Evolutionary conservation across 495 filamentous ascomycete species (phyloP).

Genomic region (Penicillium samsonianum): DNA sequence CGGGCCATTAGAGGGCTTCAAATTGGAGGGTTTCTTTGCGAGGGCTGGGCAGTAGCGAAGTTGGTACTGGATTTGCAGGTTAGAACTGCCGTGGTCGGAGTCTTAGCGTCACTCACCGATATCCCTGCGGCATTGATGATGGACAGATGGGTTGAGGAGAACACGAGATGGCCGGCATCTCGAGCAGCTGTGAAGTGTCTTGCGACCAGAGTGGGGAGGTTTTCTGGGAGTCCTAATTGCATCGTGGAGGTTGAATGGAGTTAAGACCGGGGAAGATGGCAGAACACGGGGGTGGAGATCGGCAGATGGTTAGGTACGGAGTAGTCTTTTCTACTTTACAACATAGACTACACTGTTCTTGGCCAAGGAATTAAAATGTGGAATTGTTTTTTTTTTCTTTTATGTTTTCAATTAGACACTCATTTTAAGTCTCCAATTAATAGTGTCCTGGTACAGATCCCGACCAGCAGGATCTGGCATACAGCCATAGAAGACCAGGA

Average conservation of each 20-base stretch:
- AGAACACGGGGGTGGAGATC: constrained; percentile 16
- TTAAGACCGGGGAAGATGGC: constrained; percentile 7
- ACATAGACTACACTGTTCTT: neutral
- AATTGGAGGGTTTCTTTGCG: constrained; percentile 64
- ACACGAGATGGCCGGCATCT: constrained; percentile 54
- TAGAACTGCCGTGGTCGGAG: constrained; percentile 8
- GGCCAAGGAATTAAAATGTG: neutral
- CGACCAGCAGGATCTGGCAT: constrained; percentile 15
- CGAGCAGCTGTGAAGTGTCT: constrained; percentile 55
- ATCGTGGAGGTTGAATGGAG: constrained; percentile 23
- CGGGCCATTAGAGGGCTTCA: constrained; percentile 37
- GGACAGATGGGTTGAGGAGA: constrained; percentile 60
- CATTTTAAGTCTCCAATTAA: constrained; percentile 11
- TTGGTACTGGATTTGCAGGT: constrained; percentile 59
- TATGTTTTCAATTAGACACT: constrained; percentile 12
- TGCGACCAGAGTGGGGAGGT: constrained; percentile 55
- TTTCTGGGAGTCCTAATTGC: constrained; percentile 45
- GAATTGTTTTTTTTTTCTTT: neutral
- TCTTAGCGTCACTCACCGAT: constrained; percentile 43
- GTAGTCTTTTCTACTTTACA: neutral
- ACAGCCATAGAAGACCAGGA: constrained; percentile 1
- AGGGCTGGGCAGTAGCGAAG: constrained; percentile 77
- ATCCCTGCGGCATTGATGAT: constrained; percentile 55
- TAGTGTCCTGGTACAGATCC: constrained; percentile 9
- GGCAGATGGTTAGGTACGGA: too few species aligned